Conservation (phyloP, 2,329 filamentous ascomycete species). For the Ophiostoma montium region DNA sequence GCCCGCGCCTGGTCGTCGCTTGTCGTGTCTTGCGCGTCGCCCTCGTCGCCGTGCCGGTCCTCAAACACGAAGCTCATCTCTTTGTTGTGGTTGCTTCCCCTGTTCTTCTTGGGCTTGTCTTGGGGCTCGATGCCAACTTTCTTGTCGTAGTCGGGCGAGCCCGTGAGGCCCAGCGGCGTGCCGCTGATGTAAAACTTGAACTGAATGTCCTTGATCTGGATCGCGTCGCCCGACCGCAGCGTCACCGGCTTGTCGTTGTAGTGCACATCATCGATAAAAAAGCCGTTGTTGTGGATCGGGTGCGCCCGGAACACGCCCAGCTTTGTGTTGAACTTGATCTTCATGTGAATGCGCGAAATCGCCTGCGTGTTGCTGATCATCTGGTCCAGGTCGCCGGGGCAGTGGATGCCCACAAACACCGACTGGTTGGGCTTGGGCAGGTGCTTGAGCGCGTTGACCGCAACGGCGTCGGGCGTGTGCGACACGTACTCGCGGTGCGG, state of each 20-base stretch:
- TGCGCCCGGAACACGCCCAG: conserved; percentile 51
- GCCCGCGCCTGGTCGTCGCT: conserved; percentile 21
- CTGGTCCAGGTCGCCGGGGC: conserved; percentile 37
- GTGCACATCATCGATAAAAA: conserved; percentile 49
- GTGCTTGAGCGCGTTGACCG: conserved; percentile 44
- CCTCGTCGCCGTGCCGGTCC: conserved; percentile 37
- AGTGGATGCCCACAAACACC: conserved; percentile 59
- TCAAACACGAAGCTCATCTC: conserved; percentile 65
- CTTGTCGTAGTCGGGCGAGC: background rate
- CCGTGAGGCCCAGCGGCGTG: background rate
- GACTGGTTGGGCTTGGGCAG: conserved; percentile 47
- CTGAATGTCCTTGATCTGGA: conserved; percentile 58
- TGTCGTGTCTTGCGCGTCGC: conserved; percentile 36
- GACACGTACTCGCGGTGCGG: conserved; percentile 42
- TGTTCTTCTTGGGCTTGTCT: background rate
- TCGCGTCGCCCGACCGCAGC: conserved; percentile 48
- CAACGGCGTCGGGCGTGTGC: conserved; percentile 43
- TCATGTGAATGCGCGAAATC: conserved; percentile 61
- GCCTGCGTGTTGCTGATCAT: conserved; percentile 51
- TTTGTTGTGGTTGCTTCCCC: conserved; percentile 45
- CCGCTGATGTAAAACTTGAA: conserved; percentile 54
- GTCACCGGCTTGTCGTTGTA: conserved; percentile 41
- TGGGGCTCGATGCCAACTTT: background rate
- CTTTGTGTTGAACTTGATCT: conserved; percentile 54
- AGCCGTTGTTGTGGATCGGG: conserved; percentile 49